Evolutionary conservation across 116 monocot genomes (phyloP).

Genomic region (Thalassia testudinum): DNA sequence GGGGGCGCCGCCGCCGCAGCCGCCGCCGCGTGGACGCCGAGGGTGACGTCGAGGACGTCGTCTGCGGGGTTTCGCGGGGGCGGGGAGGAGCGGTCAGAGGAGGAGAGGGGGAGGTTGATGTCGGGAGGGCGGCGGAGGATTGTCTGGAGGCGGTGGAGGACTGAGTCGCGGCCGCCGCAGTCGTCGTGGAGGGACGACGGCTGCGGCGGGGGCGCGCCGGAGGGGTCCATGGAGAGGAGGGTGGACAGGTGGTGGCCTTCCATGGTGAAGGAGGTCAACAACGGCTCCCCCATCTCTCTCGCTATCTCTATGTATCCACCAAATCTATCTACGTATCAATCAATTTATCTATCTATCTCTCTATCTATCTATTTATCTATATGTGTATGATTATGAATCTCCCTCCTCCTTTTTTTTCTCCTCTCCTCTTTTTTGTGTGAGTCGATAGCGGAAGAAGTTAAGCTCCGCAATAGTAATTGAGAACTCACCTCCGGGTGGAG

Average conservation of each 20-base stretch:
- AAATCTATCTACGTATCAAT: no score
- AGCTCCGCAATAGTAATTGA: no score
- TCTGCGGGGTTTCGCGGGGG: constrained; percentile 22
- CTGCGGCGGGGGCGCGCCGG: constrained; percentile 6
- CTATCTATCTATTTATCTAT: no score
- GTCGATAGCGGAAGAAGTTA: neutral
- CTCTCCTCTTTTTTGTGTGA: neutral
- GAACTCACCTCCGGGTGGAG: constrained; percentile 4
- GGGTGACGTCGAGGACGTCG: constrained; percentile 37
- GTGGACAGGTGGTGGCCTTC: constrained; percentile 51
- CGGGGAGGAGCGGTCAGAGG: constrained; percentile 28
- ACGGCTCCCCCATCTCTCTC: constrained; percentile 46
- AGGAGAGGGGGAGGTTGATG: constrained; percentile 69
- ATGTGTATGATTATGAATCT: neutral
- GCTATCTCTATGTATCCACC: neutral
- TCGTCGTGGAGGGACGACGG: no score
- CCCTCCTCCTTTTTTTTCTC: neutral
- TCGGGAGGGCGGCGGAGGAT: constrained; percentile 37
- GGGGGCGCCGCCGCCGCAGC: no score
- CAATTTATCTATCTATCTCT: neutral
- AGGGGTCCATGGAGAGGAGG: constrained; percentile 54
- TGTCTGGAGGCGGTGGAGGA: constrained; percentile 9
- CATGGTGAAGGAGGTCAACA: constrained; percentile 53
- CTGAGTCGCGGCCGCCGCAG: constrained; percentile 15
- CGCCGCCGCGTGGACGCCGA: constrained; percentile 31